Evolutionary conservation across 1,284 basidiomycete genomes (phyloP), one percentile per base, ranked within the genome.

Genomic region (Chalciporus piperatoides): DNA sequence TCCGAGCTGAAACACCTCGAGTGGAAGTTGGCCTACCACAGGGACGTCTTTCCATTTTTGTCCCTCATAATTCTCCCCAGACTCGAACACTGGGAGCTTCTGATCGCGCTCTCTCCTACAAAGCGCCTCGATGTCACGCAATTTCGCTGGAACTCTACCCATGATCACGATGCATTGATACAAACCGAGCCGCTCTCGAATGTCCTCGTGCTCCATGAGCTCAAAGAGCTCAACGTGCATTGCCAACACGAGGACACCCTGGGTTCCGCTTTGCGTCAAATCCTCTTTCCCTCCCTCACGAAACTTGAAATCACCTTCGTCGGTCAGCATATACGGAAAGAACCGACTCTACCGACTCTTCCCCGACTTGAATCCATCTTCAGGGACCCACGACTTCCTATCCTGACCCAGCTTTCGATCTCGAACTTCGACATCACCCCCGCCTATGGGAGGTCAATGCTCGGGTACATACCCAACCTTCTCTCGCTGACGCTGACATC

Each of bases 141-240:
- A 49, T 56, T 69, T 55, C 66, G 67, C 19, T 64, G 67, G 17
- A 64, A 69, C 32, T 67, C 67, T 46, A 38, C 53, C 30, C 50
- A 63, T 28, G 55, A 67, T 37, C 54, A 59, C 30, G 63, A 64
- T 25, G 58, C 54, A 4, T 59, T 56, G 25, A 48, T 46, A 28
- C 55, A 54, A 40, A 19, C 51, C 10, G 63, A 63, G 36, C 64
- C 64, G n/a, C 59, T 68, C 35, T 59, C 64, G 11, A 60, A 63
- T 38, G 54, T 63, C 24, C 56, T 71, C 32, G 53, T 59, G 8
- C 56, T 73, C 25, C 42, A 52, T 3, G 48, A 59, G 3, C 63
- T 80, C 23, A 71, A 67, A 41, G 71, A 74, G 23, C 64, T 79
- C 6, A 71, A 65, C 39, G 57, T 76, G 25, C 71, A 74, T 56